Conservation (phyloP, 1,284 basidiomycete genomes). For the Ustilago shanxiensis region DNA sequence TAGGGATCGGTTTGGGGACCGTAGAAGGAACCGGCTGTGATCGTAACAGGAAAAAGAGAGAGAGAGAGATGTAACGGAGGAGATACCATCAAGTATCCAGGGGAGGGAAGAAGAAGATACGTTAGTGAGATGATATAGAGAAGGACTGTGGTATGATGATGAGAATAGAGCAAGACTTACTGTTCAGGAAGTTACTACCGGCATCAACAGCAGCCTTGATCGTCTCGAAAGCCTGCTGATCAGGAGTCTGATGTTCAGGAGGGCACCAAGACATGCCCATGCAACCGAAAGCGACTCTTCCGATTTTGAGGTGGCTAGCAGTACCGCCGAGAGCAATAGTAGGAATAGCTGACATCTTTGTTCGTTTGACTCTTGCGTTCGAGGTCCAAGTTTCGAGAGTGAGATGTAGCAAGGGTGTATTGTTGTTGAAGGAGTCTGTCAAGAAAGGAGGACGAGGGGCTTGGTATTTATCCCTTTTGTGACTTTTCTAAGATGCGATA, state of each 20-base stretch:
- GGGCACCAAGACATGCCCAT: conserved; percentile 62
- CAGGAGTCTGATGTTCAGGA: conserved; percentile 67
- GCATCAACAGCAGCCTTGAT: conserved; percentile 77
- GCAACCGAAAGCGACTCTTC: conserved; percentile 58
- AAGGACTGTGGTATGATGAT: background rate
- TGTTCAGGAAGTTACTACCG: conserved; percentile 72
- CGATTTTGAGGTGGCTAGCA: conserved; percentile 45
- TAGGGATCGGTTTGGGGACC: conserved; percentile 66
- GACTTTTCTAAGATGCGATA: no score
- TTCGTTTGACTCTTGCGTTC: background rate
- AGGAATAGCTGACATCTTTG: conserved; percentile 62
- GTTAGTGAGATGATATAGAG: background rate
- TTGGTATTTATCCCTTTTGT: background rate
- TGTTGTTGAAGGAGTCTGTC: no score
- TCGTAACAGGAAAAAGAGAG: background rate
- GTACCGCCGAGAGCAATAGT: conserved; percentile 50
- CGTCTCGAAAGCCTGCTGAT: conserved; percentile 76
- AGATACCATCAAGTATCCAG: background rate
- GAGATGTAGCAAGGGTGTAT: no score
- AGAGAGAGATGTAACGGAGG: background rate
- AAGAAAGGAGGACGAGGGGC: background rate
- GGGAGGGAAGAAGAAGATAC: no score
- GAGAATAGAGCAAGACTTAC: background rate
- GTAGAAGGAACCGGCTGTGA: conserved; percentile 72
- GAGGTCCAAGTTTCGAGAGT: no score